phyloP scores from a whole-genome alignment of 306 rosid species.

The Fragaria vesca region DNA sequence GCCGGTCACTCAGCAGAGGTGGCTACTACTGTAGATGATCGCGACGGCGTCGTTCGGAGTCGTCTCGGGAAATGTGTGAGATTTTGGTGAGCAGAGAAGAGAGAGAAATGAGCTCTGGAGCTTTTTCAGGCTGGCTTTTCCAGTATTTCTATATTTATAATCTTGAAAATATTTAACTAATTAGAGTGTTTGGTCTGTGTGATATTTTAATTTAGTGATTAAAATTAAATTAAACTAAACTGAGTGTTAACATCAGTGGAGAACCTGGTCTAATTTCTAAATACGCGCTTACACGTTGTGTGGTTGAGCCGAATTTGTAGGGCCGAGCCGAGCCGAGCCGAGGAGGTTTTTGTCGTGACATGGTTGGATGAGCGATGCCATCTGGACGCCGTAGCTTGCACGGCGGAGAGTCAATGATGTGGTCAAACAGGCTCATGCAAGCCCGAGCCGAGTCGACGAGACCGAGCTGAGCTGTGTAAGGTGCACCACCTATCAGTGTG shows the following conservation, averaged over 20 bases:
- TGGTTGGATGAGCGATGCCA: not conserved
- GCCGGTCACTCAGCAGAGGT: slow-evolving; percentile 14
- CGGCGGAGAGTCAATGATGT: not conserved
- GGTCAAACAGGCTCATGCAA: slow-evolving; percentile 19
- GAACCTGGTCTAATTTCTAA: not conserved
- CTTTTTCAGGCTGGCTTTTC: slow-evolving; percentile 32
- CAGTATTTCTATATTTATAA: slow-evolving; percentile 17
- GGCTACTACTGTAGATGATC: slow-evolving; percentile 2
- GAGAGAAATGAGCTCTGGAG: slow-evolving; percentile 23
- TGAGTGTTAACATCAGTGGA: slow-evolving; percentile 5
- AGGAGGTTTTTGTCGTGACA: not conserved
- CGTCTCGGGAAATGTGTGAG: slow-evolving; percentile 24
- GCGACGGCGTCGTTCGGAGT: slow-evolving; percentile 17
- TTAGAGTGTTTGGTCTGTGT: not conserved
- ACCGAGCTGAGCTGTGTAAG: not conserved
- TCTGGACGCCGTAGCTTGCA: not conserved
- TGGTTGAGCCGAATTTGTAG: not conserved
- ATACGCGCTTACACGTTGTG: slow-evolving; percentile 29
- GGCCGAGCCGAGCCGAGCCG: not conserved
- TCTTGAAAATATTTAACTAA: not conserved
- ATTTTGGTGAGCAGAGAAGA: slow-evolving; percentile 23
- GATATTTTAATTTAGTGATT: not conserved
- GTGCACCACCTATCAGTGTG: not conserved
- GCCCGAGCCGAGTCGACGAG: not conserved
- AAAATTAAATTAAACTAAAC: not conserved